Percentiles rank a stretch among this genome's conserved stretches.
These are phyloP conservation scores for Phialemoniopsis sp. DNA, from an alignment of 2,329 filamentous ascomycete species.

Conservation along the genomic window DNA sequence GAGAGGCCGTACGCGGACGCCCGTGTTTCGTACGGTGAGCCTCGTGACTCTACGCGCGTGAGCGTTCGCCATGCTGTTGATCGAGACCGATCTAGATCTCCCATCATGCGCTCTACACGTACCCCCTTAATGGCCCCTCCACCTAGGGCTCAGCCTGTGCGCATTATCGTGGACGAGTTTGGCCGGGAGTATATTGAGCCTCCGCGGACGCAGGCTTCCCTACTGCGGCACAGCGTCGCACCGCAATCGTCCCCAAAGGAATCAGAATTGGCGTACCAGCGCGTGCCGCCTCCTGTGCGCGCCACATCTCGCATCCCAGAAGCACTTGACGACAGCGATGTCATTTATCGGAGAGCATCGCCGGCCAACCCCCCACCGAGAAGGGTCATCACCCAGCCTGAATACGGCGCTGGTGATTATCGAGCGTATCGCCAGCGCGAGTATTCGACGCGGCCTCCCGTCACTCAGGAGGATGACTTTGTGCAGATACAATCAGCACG, in stretches of 20 bases:
- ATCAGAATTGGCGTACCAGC: slow-evolving; percentile 54
- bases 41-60: slow-evolving; percentile 35
- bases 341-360: slow-evolving; percentile 46
- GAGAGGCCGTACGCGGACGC: slow-evolving; percentile 35
- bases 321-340: slow-evolving; percentile 43
- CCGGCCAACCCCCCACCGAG: slow-evolving; percentile 44
- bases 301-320: slow-evolving; percentile 47
- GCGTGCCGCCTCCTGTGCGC: slow-evolving; percentile 40
- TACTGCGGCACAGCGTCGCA: slow-evolving; percentile 49
- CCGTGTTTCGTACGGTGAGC: slow-evolving; percentile 38
- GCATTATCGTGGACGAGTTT: slow-evolving; percentile 77
- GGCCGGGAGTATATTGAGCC: slow-evolving; percentile 74
- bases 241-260: slow-evolving; percentile 29
- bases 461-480: slow-evolving; percentile 37
- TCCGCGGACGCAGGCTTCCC: slow-evolving; percentile 25
- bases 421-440: slow-evolving; percentile 54
- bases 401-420: slow-evolving; percentile 48
- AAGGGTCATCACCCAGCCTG: slow-evolving; percentile 59
- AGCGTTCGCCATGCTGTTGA: slow-evolving; percentile 45
- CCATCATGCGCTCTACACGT: slow-evolving; percentile 36
- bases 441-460: slow-evolving; percentile 47
- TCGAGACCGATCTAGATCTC: slow-evolving; percentile 43
- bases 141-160: slow-evolving; percentile 47
- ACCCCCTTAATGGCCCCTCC: slow-evolving; percentile 46
- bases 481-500: slow-evolving; percentile 28